Percentiles rank a stretch among this genome's conserved stretches.
Evolutionary conservation across 805 yeast species (phyloP).

Genomic region (Geotrichum ghanense): DNA sequence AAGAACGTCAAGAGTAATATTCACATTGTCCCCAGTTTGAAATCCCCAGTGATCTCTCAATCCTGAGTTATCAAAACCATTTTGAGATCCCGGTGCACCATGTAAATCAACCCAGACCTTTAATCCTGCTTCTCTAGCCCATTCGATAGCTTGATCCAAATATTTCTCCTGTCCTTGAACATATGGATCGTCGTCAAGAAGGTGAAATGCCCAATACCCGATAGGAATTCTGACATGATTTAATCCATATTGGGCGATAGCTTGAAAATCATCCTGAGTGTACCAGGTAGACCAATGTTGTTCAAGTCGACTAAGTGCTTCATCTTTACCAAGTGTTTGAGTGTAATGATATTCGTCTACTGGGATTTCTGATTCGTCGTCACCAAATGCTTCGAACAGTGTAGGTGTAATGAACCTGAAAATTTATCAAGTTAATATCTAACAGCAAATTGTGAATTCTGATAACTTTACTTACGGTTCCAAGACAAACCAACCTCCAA

Average conservation of each 20-base stretch:
- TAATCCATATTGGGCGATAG: conserved; percentile 52
- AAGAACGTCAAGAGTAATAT: conserved; percentile 46
- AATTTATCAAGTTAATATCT: neutral
- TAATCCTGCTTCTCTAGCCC: conserved; percentile 54
- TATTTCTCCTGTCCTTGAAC: conserved; percentile 70
- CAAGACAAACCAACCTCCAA: conserved; percentile 86
- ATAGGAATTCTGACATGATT: conserved; percentile 85
- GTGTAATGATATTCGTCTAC: conserved; percentile 75
- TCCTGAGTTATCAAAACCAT: conserved; percentile 94
- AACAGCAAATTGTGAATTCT: neutral
- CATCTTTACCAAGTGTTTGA: conserved; percentile 46
- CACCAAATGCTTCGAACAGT: conserved; percentile 1
- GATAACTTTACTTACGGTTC: conserved; percentile 44
- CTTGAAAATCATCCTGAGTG: conserved; percentile 57
- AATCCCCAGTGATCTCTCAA: conserved; percentile 51
- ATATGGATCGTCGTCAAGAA: conserved; percentile 62
- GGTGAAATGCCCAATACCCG: conserved; percentile 86
- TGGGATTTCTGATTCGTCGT: conserved; percentile 35
- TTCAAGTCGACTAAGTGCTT: conserved; percentile 39
- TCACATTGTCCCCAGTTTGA: conserved; percentile 38
- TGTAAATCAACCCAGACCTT: conserved; percentile 88
- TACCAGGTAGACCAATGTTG: conserved; percentile 74
- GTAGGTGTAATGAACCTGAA: neutral
- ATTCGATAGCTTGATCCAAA: conserved; percentile 63
- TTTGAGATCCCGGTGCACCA: conserved; percentile 95